Evolutionary conservation across 2,329 filamentous ascomycete genomes (phyloP).

Genomic region (Tolypocladium paradoxum): DNA sequence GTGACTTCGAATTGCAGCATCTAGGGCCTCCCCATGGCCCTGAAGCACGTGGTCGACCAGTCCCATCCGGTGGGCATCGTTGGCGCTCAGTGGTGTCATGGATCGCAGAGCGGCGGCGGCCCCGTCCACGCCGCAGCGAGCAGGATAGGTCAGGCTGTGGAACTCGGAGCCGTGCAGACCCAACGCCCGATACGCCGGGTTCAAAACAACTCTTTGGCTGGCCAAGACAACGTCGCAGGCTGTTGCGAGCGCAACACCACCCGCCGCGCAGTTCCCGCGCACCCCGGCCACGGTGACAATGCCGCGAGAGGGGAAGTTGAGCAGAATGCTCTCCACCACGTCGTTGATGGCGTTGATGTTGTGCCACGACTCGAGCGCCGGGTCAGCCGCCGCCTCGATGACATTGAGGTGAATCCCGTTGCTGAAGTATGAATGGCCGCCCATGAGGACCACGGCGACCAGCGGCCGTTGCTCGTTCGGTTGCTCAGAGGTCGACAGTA

Average conservation of each 20-base stretch:
- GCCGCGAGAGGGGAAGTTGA: constrained; percentile 22
- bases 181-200: constrained; percentile 29
- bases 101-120: constrained; percentile 19
- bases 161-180: constrained; percentile 28
- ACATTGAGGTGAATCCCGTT: constrained; percentile 33
- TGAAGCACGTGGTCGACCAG: constrained; percentile 28
- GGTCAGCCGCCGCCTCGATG: constrained; percentile 26
- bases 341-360: constrained; percentile 34
- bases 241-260: constrained; percentile 29
- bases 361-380: constrained; percentile 27
- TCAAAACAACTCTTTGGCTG: constrained; percentile 25
- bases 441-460: constrained; percentile 28
- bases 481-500: constrained; percentile 14
- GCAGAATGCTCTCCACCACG: constrained; percentile 24
- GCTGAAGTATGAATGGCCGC: constrained; percentile 26
- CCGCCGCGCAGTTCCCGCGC: constrained; percentile 29
- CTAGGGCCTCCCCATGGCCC: constrained; percentile 18
- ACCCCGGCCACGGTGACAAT: constrained; percentile 27
- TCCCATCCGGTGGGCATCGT: constrained; percentile 24
- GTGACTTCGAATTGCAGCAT: constrained; percentile 23
- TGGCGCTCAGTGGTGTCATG: constrained; percentile 26
- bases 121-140: constrained; percentile 21
- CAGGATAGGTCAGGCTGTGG: constrained; percentile 27
- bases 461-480: constrained; percentile 11
- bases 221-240: constrained; percentile 26